Evolutionary conservation across 352 stramenopile genomes (phyloP).

Genomic region (Pythium phragmitis): DNA sequence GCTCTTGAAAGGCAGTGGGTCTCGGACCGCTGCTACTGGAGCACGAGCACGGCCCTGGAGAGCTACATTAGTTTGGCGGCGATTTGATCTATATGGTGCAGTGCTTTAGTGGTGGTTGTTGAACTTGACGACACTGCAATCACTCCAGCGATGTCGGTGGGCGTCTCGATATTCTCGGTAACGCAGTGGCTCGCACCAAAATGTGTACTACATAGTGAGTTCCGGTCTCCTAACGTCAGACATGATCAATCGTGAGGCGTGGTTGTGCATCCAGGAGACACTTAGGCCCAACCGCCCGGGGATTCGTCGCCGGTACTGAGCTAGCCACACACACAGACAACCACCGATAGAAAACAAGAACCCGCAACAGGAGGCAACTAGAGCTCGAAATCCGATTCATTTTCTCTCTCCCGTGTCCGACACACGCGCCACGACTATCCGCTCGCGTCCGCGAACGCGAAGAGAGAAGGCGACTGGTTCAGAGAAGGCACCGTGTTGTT

Average conservation of each 20-base stretch:
- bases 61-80: too few species aligned
- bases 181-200: too few species aligned
- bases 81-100: neutral
- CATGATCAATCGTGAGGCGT: too few species aligned
- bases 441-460: neutral
- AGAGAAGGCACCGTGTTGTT: conserved; percentile 28
- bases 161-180: neutral
- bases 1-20: neutral
- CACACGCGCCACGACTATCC: neutral
- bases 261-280: too few species aligned
- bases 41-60: too few species aligned
- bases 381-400: conserved; percentile 28
- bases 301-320: neutral
- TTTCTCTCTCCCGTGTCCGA: conserved; percentile 6
- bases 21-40: too few species aligned
- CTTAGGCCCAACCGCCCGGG: too few species aligned
- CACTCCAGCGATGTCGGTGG: neutral
- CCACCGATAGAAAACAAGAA: neutral
- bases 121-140: too few species aligned
- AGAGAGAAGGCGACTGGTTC: conserved; percentile 10
- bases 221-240: too few species aligned
- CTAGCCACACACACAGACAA: neutral
- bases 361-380: neutral
- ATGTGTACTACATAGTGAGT: too few species aligned
- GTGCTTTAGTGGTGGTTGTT: too few species aligned